Percentiles rank a stretch among this genome's conserved stretches.
These are phyloP conservation scores for Saccharomyces hybrid DNA, from an alignment of 1,139 yeast species.

Conservation along the genomic window DNA sequence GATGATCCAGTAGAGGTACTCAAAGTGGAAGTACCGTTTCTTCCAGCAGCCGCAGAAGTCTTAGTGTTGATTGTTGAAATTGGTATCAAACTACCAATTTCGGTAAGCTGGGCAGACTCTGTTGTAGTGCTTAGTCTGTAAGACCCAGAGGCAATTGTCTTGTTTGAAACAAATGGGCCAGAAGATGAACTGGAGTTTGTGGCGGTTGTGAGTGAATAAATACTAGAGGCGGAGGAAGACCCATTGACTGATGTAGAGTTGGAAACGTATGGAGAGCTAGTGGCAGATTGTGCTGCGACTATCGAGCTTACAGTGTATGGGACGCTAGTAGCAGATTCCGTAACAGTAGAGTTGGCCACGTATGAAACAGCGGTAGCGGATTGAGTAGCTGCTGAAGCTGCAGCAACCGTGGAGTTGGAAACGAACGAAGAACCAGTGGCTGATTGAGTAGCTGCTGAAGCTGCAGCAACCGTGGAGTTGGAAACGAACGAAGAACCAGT, in stretches of 20 bases:
- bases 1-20: neutral
- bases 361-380: neutral
- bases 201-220: neutral
- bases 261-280: conserved; percentile 6
- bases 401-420: neutral
- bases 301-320: neutral
- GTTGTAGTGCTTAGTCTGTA: neutral
- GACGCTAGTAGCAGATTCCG: conserved; percentile 4
- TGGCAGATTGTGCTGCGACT: neutral
- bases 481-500: neutral
- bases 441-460: neutral
- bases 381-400: neutral
- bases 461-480: neutral
- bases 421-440: neutral
- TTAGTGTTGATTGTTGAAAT: neutral
- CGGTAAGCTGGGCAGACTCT: neutral
- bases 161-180: neutral
- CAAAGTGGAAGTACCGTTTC: neutral
- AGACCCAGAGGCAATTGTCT: neutral
- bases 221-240: neutral
- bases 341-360: conserved; percentile 1
- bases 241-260: neutral
- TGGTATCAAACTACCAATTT: conserved; percentile 1
- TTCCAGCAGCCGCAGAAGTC: neutral
- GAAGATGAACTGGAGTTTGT: neutral